Conservation (phyloP, 1,284 basidiomycete genomes). For the Irpex sp. region DNA sequence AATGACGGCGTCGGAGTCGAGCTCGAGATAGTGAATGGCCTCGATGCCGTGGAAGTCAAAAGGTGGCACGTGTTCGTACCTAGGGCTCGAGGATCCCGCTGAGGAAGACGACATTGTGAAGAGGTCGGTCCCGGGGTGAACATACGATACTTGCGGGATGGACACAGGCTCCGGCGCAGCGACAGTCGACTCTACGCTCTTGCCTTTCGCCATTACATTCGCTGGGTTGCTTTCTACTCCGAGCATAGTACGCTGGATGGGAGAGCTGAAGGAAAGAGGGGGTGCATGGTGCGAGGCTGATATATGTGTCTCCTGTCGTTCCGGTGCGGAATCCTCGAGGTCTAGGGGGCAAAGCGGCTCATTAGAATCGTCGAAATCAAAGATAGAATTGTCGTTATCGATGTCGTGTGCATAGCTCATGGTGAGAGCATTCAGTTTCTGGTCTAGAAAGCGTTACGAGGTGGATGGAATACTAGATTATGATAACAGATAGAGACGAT, state of each 20-base stretch:
- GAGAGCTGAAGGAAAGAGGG: conserved; percentile 1
- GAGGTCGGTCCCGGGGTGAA: conserved; percentile 31
- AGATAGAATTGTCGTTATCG: conserved; percentile 48
- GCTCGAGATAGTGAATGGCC: neutral
- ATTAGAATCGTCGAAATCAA: conserved; percentile 33
- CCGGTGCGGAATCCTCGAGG: conserved; percentile 26
- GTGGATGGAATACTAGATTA: neutral
- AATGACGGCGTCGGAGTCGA: neutral
- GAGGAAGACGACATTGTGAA: conserved; percentile 33
- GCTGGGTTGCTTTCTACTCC: conserved; percentile 14
- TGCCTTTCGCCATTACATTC: conserved; percentile 39
- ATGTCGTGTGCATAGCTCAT: conserved; percentile 45
- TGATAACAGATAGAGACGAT: conserved; percentile 12
- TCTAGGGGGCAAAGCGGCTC: conserved; percentile 14
- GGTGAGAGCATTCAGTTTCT: conserved; percentile 26
- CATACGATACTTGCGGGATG: conserved; percentile 32
- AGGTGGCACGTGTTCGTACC: conserved; percentile 4
- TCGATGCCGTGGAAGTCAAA: conserved; percentile 3
- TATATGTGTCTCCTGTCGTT: conserved; percentile 15
- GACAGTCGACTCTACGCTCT: conserved; percentile 29
- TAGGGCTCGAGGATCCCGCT: conserved; percentile 14
- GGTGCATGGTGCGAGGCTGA: conserved; percentile 8
- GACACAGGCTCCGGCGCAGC: conserved; percentile 35
- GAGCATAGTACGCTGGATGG: neutral
- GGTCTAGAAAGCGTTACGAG: neutral